These are phyloP conservation scores for Pseudotsuga menziesii DNA, from an alignment of 75 land plant genomes.

Conservation along the genomic window DNA sequence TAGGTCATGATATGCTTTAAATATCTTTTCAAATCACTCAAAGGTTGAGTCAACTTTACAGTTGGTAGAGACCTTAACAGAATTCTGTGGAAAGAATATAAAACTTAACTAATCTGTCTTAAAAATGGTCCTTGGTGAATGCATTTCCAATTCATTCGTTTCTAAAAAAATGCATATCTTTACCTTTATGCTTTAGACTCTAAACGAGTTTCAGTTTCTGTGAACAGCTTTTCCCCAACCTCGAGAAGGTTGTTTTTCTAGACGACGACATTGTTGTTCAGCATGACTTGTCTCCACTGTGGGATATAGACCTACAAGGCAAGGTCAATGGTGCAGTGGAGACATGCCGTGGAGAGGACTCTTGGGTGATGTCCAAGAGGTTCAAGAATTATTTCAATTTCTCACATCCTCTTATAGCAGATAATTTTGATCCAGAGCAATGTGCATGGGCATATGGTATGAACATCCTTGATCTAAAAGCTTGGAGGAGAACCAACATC, in stretches of 20 bases:
- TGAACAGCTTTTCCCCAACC: slow-evolving; percentile 73
- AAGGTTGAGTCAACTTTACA: neutral
- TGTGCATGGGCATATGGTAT: slow-evolving; percentile 90
- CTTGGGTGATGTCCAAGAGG: slow-evolving; percentile 61
- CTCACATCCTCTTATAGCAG: slow-evolving; percentile 61
- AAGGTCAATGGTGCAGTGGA: slow-evolving; percentile 80
- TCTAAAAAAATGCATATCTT: neutral
- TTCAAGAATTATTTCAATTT: slow-evolving; percentile 72
- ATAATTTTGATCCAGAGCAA: slow-evolving; percentile 55
- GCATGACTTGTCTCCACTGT: slow-evolving; percentile 60
- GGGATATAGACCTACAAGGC: slow-evolving; percentile 73
- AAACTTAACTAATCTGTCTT: neutral
- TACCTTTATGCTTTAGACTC: neutral
- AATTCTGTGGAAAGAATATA: neutral
- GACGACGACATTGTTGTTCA: slow-evolving; percentile 85
- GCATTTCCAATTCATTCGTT: neutral
- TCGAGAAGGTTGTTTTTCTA: slow-evolving; percentile 74
- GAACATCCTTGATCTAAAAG: slow-evolving; percentile 79
- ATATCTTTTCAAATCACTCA: neutral
- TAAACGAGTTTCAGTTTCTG: slow-evolving; percentile 12
- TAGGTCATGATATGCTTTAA: neutral
- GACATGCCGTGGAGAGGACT: slow-evolving; percentile 49
- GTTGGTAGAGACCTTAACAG: neutral
- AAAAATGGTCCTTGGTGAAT: neutral
- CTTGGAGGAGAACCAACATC: slow-evolving; percentile 78